Conservation (phyloP, 768 basidiomycete species). For the Pisolithus microcarpus region DNA sequence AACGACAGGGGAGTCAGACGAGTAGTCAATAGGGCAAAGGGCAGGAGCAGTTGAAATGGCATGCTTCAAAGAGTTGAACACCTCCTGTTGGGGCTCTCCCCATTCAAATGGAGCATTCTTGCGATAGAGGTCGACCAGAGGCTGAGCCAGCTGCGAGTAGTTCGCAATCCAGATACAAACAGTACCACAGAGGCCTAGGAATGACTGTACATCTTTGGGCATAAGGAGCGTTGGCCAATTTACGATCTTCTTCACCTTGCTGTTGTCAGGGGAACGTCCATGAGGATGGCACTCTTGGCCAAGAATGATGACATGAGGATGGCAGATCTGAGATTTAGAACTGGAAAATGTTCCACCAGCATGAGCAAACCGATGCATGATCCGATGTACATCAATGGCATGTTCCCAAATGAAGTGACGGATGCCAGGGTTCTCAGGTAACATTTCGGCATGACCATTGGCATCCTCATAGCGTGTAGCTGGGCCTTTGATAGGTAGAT, state of each 20-base stretch:
- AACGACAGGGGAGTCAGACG: background rate
- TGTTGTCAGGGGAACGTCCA: slow-evolving; percentile 24
- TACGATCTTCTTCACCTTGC: slow-evolving; percentile 18
- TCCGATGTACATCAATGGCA: too few species aligned
- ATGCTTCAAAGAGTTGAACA: slow-evolving; percentile 18
- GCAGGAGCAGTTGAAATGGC: slow-evolving; percentile 7
- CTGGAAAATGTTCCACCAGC: too few species aligned
- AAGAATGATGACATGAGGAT: slow-evolving; percentile 6
- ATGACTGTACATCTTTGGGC: slow-evolving; percentile 15
- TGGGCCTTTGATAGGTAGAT: slow-evolving; percentile 29
- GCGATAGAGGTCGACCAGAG: slow-evolving; percentile 17
- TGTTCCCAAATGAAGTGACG: too few species aligned
- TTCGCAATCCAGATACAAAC: slow-evolving; percentile 25
- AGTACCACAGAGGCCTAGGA: slow-evolving; percentile 23
- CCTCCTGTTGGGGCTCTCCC: slow-evolving; percentile 2
- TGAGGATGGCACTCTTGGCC: slow-evolving; percentile 33
- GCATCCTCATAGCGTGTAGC: too few species aligned
- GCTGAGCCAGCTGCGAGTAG: slow-evolving; percentile 15
- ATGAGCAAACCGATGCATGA: too few species aligned
- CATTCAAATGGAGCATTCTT: slow-evolving; percentile 22
- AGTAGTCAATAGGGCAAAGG: background rate
- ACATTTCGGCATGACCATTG: too few species aligned
- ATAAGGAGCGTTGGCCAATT: slow-evolving; percentile 23
- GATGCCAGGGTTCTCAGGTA: too few species aligned
- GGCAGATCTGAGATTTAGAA: too few species aligned